Evolutionary conservation across 768 basidiomycete genomes (phyloP), one percentile per base, ranked within the genome.

Genomic region (Daedaleopsis nitida): DNA sequence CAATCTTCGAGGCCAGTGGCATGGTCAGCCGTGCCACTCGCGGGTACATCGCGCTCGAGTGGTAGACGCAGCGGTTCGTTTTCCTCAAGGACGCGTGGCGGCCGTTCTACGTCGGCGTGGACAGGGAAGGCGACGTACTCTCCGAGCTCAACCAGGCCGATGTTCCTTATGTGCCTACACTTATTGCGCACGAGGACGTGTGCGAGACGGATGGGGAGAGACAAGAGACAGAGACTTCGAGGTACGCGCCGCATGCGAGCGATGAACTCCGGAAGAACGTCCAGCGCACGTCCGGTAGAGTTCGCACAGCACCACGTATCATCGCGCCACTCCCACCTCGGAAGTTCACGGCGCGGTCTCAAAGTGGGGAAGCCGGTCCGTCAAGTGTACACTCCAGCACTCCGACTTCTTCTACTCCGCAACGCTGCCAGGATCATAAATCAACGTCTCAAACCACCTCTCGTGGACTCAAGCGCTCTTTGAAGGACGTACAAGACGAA

Each of bases 11-110:
- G 9, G 9, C 17, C 5, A 2, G 13, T 0, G 43, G 44, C 17
- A 14, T 50, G 21, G 45, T 60, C 23, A 49, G 60, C 5, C 55
- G 55, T 5, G 60, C 42, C 3, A 61, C 60, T 12, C 54, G 60
- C 7, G 54, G 65, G 9, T 65, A 62, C 43, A 21, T 65, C 23
- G 65, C 65, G 1, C 47, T 52, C 58, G 65, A 65, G 19, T 43
- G 55, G 50, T 10, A 32, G 10, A 42, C 38, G 21, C 51, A 59
- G 17, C 42, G 45, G 6, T 50, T 65, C 24, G 60, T 59, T 1
- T 62, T 62, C 55, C 14, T 62, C 21, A 65, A 62, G 58, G 65
- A 65, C 50, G 45, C 43, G 10, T 65, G 65, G 65, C 43, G 58
- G 13, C 44, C 44, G 5, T 35, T 17, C 23, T 58, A 42, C 23